phyloP scores from a whole-genome alignment of 2,329 filamentous ascomycete genomes.

The Xylaria sp. region DNA sequence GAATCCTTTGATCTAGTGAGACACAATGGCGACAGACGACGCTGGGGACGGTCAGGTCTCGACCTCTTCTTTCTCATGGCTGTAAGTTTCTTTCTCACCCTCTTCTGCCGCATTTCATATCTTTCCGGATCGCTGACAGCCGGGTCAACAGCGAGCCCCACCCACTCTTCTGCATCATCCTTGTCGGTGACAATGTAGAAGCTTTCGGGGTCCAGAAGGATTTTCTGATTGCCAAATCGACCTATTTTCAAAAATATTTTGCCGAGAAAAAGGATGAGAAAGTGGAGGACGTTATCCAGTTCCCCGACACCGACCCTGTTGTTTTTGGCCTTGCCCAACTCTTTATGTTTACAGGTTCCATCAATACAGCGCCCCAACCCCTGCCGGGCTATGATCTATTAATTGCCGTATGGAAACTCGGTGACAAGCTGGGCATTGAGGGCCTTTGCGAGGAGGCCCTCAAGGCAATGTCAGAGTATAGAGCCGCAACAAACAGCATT shows the following conservation, averaged over 20 bases:
- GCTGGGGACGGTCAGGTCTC: constrained; percentile 10
- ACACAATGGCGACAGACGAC: constrained; percentile 21
- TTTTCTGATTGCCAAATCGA: constrained; percentile 59
- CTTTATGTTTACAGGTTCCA: constrained; percentile 58
- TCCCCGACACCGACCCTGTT: constrained; percentile 54
- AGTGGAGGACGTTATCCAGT: constrained; percentile 56
- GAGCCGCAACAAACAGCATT: constrained; percentile 58
- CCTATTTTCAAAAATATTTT: constrained; percentile 55
- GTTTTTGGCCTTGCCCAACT: constrained; percentile 62
- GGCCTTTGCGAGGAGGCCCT: constrained; percentile 63
- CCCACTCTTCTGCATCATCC: constrained; percentile 59
- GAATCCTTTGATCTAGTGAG: constrained; percentile 3
- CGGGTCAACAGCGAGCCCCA: constrained; percentile 55
- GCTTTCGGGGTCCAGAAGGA: constrained; percentile 66
- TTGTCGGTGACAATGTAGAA: constrained; percentile 57
- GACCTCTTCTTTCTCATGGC: constrained; percentile 25
- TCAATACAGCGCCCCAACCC: constrained; percentile 49
- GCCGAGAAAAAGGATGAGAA: constrained; percentile 43
- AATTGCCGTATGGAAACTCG: constrained; percentile 63
- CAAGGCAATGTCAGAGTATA: constrained; percentile 62
- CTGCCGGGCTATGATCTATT: constrained; percentile 60
- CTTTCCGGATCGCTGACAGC: constrained; percentile 1
- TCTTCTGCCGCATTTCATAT: background rate
- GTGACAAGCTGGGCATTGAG: constrained; percentile 55
- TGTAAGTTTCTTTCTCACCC: constrained; percentile 24